These are phyloP conservation scores for Arachis stenosperma DNA, from an alignment of 306 rosid species.

Conservation along the genomic window DNA sequence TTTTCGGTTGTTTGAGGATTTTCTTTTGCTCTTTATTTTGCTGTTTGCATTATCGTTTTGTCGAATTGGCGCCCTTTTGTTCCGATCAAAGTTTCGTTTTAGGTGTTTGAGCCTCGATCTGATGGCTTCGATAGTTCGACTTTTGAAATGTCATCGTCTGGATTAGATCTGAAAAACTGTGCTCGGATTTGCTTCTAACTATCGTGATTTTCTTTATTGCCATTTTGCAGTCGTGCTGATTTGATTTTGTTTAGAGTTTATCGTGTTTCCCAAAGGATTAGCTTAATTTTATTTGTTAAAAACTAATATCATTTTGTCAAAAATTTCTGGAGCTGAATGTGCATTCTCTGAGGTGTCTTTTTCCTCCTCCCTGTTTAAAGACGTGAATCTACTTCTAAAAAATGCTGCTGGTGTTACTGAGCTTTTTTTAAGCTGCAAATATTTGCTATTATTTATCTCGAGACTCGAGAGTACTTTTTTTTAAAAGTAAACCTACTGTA, in stretches of 20 bases:
- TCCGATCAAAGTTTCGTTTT: slow-evolving; percentile 37
- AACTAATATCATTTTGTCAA: not conserved
- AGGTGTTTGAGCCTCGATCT: slow-evolving; percentile 47
- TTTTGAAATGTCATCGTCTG: slow-evolving; percentile 31
- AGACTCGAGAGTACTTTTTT: slow-evolving; percentile 12
- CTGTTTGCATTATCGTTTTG: not conserved
- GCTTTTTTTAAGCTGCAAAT: slow-evolving; percentile 8
- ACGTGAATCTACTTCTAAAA: not conserved
- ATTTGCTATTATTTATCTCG: slow-evolving; percentile 14
- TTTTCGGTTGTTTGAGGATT: not conserved
- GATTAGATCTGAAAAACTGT: slow-evolving; percentile 50
- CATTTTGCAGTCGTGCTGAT: not conserved
- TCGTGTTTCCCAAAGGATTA: not conserved
- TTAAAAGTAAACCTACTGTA: not conserved
- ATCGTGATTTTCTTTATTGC: too few species aligned
- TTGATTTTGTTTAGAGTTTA: slow-evolving; percentile 10
- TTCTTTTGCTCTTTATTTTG: slow-evolving; percentile 8
- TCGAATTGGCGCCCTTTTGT: slow-evolving; percentile 7
- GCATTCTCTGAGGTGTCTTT: too few species aligned
- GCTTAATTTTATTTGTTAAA: not conserved
- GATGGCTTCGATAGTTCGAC: slow-evolving; percentile 6
- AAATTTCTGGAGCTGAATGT: not conserved
- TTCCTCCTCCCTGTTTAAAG: not conserved
- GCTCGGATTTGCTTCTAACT: not conserved
- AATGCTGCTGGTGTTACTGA: not conserved